Evolutionary conservation across 129 eudicot species (phyloP).

Genomic region (Scalesia atractyloides): DNA sequence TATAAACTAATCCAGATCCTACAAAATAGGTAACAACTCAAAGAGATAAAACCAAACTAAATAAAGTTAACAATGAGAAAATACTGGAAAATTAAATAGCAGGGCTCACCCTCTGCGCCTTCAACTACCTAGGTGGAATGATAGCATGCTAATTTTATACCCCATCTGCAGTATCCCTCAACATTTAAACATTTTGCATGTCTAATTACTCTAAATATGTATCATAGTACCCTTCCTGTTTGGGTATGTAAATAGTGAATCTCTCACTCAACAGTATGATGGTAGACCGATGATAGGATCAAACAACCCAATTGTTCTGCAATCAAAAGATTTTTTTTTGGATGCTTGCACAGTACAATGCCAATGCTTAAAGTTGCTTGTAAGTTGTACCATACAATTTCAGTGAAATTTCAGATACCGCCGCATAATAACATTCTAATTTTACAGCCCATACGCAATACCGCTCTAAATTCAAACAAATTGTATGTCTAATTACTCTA

Average conservation of each 20-base stretch:
- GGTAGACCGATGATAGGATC: background rate
- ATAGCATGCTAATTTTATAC: background rate
- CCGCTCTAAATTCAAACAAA: conserved; percentile 5
- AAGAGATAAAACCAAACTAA: too few species aligned
- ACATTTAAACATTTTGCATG: background rate
- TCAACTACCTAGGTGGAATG: background rate
- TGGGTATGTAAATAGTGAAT: too few species aligned
- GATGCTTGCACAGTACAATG: background rate
- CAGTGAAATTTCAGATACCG: background rate
- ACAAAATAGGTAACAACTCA: too few species aligned
- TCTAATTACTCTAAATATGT: background rate
- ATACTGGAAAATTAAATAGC: too few species aligned
- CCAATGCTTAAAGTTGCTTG: background rate
- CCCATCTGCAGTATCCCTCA: background rate
- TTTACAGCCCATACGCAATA: background rate
- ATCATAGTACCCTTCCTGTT: background rate
- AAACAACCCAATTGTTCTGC: background rate
- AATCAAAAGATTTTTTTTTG: too few species aligned
- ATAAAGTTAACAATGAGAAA: too few species aligned
- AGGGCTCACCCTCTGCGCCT: too few species aligned
- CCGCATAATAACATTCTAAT: background rate
- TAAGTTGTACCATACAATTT: background rate
- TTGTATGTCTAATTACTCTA: background rate
- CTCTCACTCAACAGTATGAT: too few species aligned
- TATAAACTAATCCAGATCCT: too few species aligned